Percentiles rank a stretch among this genome's conserved stretches.
These are phyloP conservation scores for Coemansia sp. DNA, from an alignment of 371 early-diverging fungal genomes.

Conservation along the genomic window DNA sequence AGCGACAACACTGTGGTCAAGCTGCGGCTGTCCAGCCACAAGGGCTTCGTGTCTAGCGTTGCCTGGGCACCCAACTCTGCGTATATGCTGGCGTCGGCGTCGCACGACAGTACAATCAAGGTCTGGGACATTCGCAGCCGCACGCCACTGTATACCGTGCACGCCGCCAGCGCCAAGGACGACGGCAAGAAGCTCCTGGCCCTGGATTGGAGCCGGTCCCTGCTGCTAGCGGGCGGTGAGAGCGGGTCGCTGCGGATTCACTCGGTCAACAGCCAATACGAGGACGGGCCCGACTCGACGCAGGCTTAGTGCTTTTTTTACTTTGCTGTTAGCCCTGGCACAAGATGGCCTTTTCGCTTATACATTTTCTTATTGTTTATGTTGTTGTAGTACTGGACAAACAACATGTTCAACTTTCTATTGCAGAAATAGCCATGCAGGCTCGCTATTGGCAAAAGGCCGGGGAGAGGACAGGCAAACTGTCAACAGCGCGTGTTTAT, in stretches of 20 bases:
- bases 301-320: slow-evolving; percentile 1
- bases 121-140: slow-evolving; percentile 92
- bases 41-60: slow-evolving; percentile 79
- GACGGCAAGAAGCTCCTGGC: slow-evolving; percentile 71
- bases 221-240: slow-evolving; percentile 81
- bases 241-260: slow-evolving; percentile 75
- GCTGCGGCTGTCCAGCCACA: slow-evolving; percentile 74
- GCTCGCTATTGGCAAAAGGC: background rate
- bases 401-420: background rate
- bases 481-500: background rate
- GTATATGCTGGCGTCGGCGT: slow-evolving; percentile 75
- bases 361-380: background rate
- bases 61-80: slow-evolving; percentile 81
- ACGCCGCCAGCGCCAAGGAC: slow-evolving; percentile 36
- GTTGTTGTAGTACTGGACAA: background rate
- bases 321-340: background rate
- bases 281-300: slow-evolving; percentile 7
- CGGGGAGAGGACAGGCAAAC: background rate
- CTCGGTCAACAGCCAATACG: slow-evolving; percentile 55
- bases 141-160: slow-evolving; percentile 48
- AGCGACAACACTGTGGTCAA: slow-evolving; percentile 76
- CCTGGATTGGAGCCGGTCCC: slow-evolving; percentile 76
- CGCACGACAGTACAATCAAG: slow-evolving; percentile 84
- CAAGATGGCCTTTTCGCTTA: background rate
- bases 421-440: background rate